Percentiles rank a stretch among this genome's conserved stretches.
phyloP scores from a whole-genome alignment of 2,329 filamentous ascomycete species.

The Alternaria solani region DNA sequence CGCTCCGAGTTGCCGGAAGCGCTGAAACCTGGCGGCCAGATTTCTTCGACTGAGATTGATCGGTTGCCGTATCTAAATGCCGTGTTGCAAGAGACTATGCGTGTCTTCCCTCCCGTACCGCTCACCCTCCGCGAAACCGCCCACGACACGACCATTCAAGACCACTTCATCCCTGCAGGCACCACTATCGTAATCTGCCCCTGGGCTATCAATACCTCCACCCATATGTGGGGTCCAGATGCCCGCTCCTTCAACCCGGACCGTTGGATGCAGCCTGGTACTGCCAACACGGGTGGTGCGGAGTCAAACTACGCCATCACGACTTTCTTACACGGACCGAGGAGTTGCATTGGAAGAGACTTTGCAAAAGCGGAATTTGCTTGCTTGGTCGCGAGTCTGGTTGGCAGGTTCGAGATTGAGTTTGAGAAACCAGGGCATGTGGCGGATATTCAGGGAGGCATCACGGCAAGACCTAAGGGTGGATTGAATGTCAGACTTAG shows the following conservation, averaged over 20 bases:
- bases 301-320: slow-evolving; percentile 78
- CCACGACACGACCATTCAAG: slow-evolving; percentile 70
- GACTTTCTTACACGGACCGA: slow-evolving; percentile 86
- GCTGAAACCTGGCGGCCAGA: slow-evolving; percentile 48
- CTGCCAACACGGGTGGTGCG: slow-evolving; percentile 72
- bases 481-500: slow-evolving; percentile 75
- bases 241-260: slow-evolving; percentile 78
- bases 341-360: slow-evolving; percentile 82
- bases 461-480: slow-evolving; percentile 76
- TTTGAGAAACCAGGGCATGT: slow-evolving; percentile 67
- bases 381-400: slow-evolving; percentile 77
- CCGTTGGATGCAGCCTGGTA: slow-evolving; percentile 58
- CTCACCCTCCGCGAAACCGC: slow-evolving; percentile 72
- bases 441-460: slow-evolving; percentile 70
- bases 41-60: slow-evolving; percentile 69
- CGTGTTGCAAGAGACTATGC: slow-evolving; percentile 78
- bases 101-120: slow-evolving; percentile 75
- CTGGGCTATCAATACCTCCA: slow-evolving; percentile 74
- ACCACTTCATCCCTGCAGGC: slow-evolving; percentile 72
- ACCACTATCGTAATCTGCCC: slow-evolving; percentile 72
- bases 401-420: slow-evolving; percentile 76
- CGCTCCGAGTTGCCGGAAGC: slow-evolving; percentile 57
- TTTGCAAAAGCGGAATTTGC: slow-evolving; percentile 89
- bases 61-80: slow-evolving; percentile 78
- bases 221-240: slow-evolving; percentile 77